phyloP scores from a whole-genome alignment of 495 filamentous ascomycete genomes.

The Platismatia glauca region DNA sequence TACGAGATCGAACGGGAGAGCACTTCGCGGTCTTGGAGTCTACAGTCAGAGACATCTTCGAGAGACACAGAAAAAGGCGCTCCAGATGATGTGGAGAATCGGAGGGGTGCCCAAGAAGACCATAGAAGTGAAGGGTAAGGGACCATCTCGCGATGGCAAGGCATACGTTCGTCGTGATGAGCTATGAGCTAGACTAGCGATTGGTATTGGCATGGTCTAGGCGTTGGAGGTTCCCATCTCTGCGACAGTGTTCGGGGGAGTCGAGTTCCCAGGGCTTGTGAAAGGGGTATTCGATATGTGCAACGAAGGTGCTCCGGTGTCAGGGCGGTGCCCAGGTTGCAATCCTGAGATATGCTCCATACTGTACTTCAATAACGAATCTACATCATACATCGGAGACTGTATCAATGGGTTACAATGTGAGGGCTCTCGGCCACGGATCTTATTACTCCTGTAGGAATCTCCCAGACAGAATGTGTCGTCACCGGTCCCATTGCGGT shows the following conservation, averaged over 20 bases:
- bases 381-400: not conserved
- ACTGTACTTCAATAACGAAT: slow-evolving; percentile 13
- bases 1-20: slow-evolving; percentile 8
- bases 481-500: not conserved
- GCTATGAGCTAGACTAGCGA: not conserved
- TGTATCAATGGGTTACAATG: not conserved
- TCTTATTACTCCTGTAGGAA: too few species aligned
- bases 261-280: not conserved
- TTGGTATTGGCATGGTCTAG: not conserved
- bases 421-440: not conserved
- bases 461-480: not conserved
- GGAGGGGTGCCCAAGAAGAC: slow-evolving; percentile 17
- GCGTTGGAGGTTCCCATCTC: slow-evolving; percentile 6
- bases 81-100: slow-evolving; percentile 23
- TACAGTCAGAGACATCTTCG: slow-evolving; percentile 10
- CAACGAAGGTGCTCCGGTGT: slow-evolving; percentile 12
- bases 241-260: not conserved
- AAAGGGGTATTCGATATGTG: not conserved
- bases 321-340: not conserved
- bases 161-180: not conserved
- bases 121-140: slow-evolving; percentile 2
- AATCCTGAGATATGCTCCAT: not conserved
- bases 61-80: slow-evolving; percentile 19
- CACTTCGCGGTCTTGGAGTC: slow-evolving; percentile 4
- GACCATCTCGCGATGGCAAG: not conserved